Base-by-base conservation (phyloP, 208 protist genomes). In the Leptomonas seymouri region DNA sequence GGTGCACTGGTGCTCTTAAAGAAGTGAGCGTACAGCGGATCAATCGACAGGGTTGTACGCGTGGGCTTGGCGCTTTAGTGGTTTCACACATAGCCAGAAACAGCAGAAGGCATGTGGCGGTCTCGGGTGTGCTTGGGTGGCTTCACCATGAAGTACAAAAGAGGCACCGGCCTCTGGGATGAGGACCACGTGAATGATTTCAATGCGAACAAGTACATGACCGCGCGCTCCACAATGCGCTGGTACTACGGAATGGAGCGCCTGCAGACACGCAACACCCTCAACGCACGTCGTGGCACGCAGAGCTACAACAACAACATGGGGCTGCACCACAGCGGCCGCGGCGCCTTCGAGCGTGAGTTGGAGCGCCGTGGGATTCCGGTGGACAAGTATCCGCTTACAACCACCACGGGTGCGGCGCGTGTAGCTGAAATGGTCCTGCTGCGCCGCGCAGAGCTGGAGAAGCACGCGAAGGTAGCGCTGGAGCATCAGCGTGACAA, bases 181-280 rank as follows among this genome's bases (percentile, higher is more conserved):
- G 93, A 97, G 66, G 93, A 97, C 59, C 85, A 94, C 58, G 90
- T 93, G n/a, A 97, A 97, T 63, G 88, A 94, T 77, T 97, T 85
- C 74, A 81, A 90, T 42, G 72, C 90, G 0, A 88, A 81, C 59
- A 76, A 67, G 39, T 97, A 97, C 70, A 51, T 93, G 49, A 89
- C 87, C 9, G 85, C 90, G 20, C 88, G 90, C 20, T 80, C 71
- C 6, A 93, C 84, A 18, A 89, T 95, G 89, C 71, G 78, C 46
- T 95, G 90, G 90, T 97, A 95, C 74, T 85, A 89, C 49, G 76
- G 82, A 12, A 95, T 93, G 87, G 93, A 97, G 72, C 74, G 85
- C 20, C 64, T 82, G 9, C 86, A 93, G 71, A 91, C 88, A 8
- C 83, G 84, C 39, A 82, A 78, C 53, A 92, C 55, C 28, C 70